Base-by-base conservation (phyloP, 345 rosid species). In the Salix purpurea region DNA sequence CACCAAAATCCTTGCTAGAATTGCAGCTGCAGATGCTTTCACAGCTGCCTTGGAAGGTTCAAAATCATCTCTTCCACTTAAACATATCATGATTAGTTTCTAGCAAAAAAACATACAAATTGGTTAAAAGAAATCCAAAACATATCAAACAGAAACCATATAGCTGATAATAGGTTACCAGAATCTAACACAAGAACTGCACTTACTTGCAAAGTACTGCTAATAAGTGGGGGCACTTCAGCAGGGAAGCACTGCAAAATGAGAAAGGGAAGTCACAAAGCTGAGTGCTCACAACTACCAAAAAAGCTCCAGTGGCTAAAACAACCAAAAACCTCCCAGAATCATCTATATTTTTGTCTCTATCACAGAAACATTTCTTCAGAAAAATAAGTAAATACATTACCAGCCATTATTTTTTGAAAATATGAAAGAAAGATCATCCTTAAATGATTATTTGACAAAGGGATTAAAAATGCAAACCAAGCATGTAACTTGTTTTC, bases 1-100 rank as follows among this genome's bases (percentile, higher is more conserved):
- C 90, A 96, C 99, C 86, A 92, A 92, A 82, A 93, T 81, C 84
- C 99, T 89, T 11, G 98, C 99, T 36, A 96, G 84, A 83, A 92
- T 89, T 39, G 96, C 97, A 42, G 97, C 91, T 69, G 99, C 84
- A 83, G 91, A 85, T 14, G 90, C 91, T 84, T 90, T 96, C 68
- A 92, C 98, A 61, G 92, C 87, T 39, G 97, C 88, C 88, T 91
- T 93, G 30, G 89, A 88, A 67, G 99, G 98, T 74, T 91, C 97
- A 34, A 54, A 80, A 50, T 92, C 98, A 67, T 96, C 98, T 77
- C 95, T 91, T 79, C 97, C 97, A 73, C 94, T 86, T 86, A 93
- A 86, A 86, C 97, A 92, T 72, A 92, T 86, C 58, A 88, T 87
- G 84, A 91, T 85, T 69, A 96, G 78, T 91, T 93, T 96, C 99